Evolutionary conservation across 495 filamentous ascomycete genomes (phyloP), one percentile per base, ranked within the genome.

Genomic region (Alectoria sarmentosa): DNA sequence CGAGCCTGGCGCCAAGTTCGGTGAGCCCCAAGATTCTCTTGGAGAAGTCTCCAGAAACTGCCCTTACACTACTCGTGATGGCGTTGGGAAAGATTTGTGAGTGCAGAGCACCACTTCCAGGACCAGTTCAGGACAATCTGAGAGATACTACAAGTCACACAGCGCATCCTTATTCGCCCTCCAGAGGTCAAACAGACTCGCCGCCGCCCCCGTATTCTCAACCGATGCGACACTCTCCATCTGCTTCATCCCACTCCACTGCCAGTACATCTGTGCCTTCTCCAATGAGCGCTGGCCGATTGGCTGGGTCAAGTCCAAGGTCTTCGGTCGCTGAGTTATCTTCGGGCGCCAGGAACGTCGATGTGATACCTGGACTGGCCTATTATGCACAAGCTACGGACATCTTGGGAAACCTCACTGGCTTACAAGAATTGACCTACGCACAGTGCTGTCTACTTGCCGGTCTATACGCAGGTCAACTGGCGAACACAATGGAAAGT

Each of bases 401-500:
- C 67, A 96, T 97, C n/a, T 77, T 97, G 38, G 94, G 92, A 1
- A 86, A 83, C 46, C 83, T 92, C 32, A 81, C 86, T 61, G 92
- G 89, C 8, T 89, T 87, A 11, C 90, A 89, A 62, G 86, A 88
- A 48, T 76, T 97, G 49, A 81, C 84, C 54, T 88, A 96, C 71
- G 90, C 92, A 13, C 90, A 96, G 71, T 90, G 87, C n/a, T 83
- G 85, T 65, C 81, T 98, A 36, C 80, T 98, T 21, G 91, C 94
- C 13, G 92, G 91, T 2, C 75, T 98, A 19, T 98, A 96, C 73
- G 83, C 88, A 56, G 91, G 90, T 4, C 94, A 98, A 72, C 73
- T 96, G 34, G 92, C 87, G 1, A 85, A 93, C 60, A 88, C 93
- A 1, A 80, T 96, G 69, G 91, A 96, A 69, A 97, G 94, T 70